phyloP scores from a whole-genome alignment of 352 stramenopile genomes.

The Phytophthora chlamydospora region DNA sequence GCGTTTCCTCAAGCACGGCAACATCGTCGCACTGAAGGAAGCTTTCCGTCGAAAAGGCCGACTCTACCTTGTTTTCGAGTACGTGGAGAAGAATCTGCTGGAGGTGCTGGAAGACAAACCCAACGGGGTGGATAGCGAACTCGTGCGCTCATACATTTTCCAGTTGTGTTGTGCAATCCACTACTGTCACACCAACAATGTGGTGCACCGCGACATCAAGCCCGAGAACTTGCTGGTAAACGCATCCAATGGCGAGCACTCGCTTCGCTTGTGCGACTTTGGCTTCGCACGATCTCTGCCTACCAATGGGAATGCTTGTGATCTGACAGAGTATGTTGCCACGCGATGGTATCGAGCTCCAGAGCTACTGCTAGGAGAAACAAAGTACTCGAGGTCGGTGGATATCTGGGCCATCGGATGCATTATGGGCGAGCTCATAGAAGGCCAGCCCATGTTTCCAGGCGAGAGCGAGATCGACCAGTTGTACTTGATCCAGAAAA shows the following conservation, averaged over 20 bases:
- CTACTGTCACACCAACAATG: slow-evolving; percentile 97
- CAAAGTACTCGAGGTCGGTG: slow-evolving; percentile 97
- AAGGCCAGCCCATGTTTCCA: slow-evolving; percentile 98
- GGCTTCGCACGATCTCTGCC: slow-evolving; percentile 91
- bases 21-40: slow-evolving; percentile 98
- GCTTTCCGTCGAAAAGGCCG: slow-evolving; percentile 97
- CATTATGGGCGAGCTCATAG: slow-evolving; percentile 97
- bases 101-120: slow-evolving; percentile 94
- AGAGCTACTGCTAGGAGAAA: slow-evolving; percentile 99
- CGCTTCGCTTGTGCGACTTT: slow-evolving; percentile 99
- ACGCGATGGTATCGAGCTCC: slow-evolving; percentile 98
- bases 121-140: slow-evolving; percentile 87
- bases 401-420: slow-evolving; percentile 98
- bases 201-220: slow-evolving; percentile 99
- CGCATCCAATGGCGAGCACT: slow-evolving; percentile 92
- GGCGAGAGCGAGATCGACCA: slow-evolving; percentile 99
- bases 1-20: slow-evolving; percentile 96
- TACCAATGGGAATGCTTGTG: slow-evolving; percentile 73
- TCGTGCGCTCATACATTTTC: slow-evolving; percentile 98
- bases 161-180: slow-evolving; percentile 97
- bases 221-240: slow-evolving; percentile 99
- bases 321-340: slow-evolving; percentile 99
- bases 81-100: slow-evolving; percentile 97
- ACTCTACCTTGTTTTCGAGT: slow-evolving; percentile 99
- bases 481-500: slow-evolving; percentile 99